Base-by-base conservation (phyloP, 352 stramenopile genomes). In the Blastocystis sp. region DNA sequence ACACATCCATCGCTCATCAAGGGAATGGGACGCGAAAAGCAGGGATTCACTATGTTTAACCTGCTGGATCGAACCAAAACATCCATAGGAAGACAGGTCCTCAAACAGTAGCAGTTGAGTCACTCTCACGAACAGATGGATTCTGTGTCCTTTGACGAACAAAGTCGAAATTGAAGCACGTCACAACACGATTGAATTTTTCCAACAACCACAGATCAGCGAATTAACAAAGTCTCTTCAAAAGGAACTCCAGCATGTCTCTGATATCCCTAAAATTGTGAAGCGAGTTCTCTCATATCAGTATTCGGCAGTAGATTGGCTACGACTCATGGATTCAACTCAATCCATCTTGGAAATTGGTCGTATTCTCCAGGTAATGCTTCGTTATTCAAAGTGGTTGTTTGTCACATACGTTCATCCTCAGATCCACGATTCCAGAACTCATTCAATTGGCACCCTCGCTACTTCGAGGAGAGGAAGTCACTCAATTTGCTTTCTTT, bases 1-100 rank as follows among this genome's bases (percentile, higher is more conserved):
- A 68, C 53, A 26, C 73, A 85, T 5, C 73, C 73, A 16, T 85
- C 73, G 5, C 56, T 85, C 7, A n/a, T 85, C 73, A 85, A 85
- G 26, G 73, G 73, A 50, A 64, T 85, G 73, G 73, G 73, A 20
- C 18, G 73, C 9, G 73, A 85, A 55, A 85, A 85, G 56, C 73
- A 85, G 56, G 73, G 73, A 2, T 85, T 85, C 73, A 85, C 73
- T 0, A 26, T 85, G 43, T 85, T 39, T 53, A 85, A 50, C 34
- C 73, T 85, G 5, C 43, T 85, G 30, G 73, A 85, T 54, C 73
- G 45, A 39, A 69, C 73, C 2, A 47, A 43, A 47, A 66, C 26
- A n/a, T 11, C 73, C 20, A 26, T 85, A 20, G 73, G 73, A 43
- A 47, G 73, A 45, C 73, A 53, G 4, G 16, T 85, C 3, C 55